Evolutionary conservation across 1,284 basidiomycete genomes (phyloP), one percentile per base, ranked within the genome.

Genomic region (Naganishia sp.): DNA sequence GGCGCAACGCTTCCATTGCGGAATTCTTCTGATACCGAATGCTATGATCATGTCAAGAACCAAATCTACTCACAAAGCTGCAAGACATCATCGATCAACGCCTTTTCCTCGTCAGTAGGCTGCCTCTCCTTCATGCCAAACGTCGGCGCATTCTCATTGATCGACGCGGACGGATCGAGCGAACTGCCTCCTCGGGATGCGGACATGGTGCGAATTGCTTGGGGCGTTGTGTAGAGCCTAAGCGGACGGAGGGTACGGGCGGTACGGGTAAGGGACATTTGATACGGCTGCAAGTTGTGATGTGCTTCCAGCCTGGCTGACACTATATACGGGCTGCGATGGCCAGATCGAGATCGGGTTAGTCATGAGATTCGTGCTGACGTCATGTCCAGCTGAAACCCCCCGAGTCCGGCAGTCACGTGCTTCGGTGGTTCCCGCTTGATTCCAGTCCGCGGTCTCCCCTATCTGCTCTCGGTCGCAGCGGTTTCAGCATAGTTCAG

Each of bases 71-170:
- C 56, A 75, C 74, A 76, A 18, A 76, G 69, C 51, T 76, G 66
- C 28, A 74, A 63, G 10, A 76, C 70, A 68, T 75, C 73, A 45
- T 76, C 70, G 51, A 76, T 69, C 41, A 76, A 65, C 10, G 52
- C 64, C 66, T 72, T 69, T 66, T 76, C 74, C 52, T 72, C 70
- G 9, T 69, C 46, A 13, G 70, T 67, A 47, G 74, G 70, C 62
- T 73, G 67, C 28, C 70, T 55, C 64, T 76, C 73, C 46, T 68
- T 47, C 35, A 63, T 47, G 21, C 71, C 71, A 63, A 76, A 76
- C 31, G 64, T 71, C 21, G 74, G 73, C 7, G 60, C 67, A 47
- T 69, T 62, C 41, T 55, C 65, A 50, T 61, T 47, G n/a, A 61
- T 49, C 10, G 58, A 28, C 35, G 58, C 58, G 15, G 11, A 42